phyloP scores from a whole-genome alignment of 768 basidiomycete genomes.

The Suillus subalutaceus region DNA sequence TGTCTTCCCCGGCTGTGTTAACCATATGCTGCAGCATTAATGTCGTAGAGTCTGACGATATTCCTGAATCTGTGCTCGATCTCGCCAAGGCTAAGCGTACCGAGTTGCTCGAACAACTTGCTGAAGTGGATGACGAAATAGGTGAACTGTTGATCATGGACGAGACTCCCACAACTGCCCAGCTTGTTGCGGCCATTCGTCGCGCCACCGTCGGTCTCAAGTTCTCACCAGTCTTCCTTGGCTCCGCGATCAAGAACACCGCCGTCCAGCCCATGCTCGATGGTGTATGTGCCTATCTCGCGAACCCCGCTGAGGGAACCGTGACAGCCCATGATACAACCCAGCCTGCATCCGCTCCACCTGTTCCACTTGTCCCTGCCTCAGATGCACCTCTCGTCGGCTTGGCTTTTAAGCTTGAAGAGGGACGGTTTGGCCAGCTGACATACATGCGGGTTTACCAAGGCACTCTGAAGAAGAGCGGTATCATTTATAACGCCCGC shows the following conservation, averaged over 20 bases:
- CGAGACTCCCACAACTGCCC: constrained; percentile 66
- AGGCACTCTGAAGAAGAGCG: constrained; percentile 86
- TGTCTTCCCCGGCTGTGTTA: neutral
- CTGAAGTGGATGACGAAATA: constrained; percentile 96
- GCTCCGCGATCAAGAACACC: constrained; percentile 97
- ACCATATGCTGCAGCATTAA: constrained; percentile 53
- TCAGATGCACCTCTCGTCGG: constrained; percentile 88
- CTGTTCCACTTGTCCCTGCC: constrained; percentile 79
- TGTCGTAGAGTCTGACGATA: constrained; percentile 83
- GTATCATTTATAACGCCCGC: constrained; percentile 86
- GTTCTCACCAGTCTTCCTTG: constrained; percentile 96
- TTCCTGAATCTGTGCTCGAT: constrained; percentile 74
- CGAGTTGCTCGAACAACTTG: constrained; percentile 93
- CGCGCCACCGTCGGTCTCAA: constrained; percentile 86
- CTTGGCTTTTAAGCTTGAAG: constrained; percentile 97
- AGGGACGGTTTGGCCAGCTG: constrained; percentile 94
- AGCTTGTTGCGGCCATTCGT: constrained; percentile 84
- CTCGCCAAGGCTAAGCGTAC: constrained; percentile 82
- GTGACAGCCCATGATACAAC: constrained; percentile 83
- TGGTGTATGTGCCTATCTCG: constrained; percentile 94
- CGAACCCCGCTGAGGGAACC: constrained; percentile 79
- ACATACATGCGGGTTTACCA: constrained; percentile 99
- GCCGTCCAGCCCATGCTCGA: constrained; percentile 93
- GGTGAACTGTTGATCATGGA: constrained; percentile 91
- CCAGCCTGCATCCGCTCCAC: constrained; percentile 64